These are phyloP conservation scores for Podaxis carcinomalis DNA, from an alignment of 768 basidiomycete genomes.

Conservation along the genomic window DNA sequence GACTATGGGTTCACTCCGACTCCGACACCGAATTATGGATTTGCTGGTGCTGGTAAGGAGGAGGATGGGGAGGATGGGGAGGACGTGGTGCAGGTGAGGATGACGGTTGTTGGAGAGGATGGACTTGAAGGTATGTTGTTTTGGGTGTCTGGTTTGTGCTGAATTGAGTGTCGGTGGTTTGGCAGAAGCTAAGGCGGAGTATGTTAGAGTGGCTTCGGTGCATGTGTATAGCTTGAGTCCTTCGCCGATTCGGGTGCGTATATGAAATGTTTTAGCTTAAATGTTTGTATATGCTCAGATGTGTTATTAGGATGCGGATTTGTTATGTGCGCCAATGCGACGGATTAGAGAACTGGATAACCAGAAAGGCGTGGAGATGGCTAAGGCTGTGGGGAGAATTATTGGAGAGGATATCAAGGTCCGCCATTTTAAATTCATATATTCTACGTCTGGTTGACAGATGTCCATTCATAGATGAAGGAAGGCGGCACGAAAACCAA, in stretches of 20 bases:
- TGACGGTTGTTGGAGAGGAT: constrained; percentile 60
- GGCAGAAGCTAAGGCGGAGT: constrained; percentile 51
- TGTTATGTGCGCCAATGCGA: constrained; percentile 38
- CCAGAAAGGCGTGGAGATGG: constrained; percentile 36
- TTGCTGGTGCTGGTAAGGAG: constrained; percentile 13
- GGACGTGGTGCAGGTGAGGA: constrained; percentile 33
- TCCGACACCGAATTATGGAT: background rate
- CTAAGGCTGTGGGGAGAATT: constrained; percentile 43
- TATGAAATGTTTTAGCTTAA: background rate
- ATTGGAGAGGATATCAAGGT: constrained; percentile 39
- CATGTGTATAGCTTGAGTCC: constrained; percentile 75
- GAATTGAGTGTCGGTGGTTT: background rate
- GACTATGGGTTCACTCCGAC: constrained; percentile 27
- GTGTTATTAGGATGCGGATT: constrained; percentile 36
- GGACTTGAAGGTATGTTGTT: constrained; percentile 53
- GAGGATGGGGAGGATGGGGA: constrained; percentile 23
- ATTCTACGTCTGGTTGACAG: background rate
- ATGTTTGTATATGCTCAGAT: background rate
- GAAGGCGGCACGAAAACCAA: constrained; percentile 16
- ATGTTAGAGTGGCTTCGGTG: constrained; percentile 45
- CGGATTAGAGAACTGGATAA: constrained; percentile 36
- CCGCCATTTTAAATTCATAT: constrained; percentile 1
- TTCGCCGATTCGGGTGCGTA: constrained; percentile 53
- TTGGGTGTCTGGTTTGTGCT: background rate
- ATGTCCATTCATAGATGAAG: constrained; percentile 15